Percentiles rank a stretch among this genome's conserved stretches.
Conservation (phyloP, 257 asterid genomes). For the Solanum lycopersicoides region DNA sequence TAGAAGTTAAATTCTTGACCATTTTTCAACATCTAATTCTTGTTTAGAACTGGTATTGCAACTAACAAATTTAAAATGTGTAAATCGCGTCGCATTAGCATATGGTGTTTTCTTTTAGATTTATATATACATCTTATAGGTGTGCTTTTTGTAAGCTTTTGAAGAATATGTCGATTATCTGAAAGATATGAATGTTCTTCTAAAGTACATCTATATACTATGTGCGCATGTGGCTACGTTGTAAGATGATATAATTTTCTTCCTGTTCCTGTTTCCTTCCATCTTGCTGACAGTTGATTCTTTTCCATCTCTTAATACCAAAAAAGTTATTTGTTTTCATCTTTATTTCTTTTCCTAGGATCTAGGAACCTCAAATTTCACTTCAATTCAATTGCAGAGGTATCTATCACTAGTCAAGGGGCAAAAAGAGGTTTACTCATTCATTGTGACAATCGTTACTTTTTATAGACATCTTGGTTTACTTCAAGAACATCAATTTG, state of each 20-base stretch:
- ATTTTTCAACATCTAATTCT: background rate
- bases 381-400: background rate
- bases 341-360: background rate
- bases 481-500: background rate
- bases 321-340: background rate
- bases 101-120: background rate
- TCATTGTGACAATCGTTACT: background rate
- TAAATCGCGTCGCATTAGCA: background rate
- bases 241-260: background rate
- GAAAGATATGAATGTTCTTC: background rate
- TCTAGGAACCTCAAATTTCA: background rate
- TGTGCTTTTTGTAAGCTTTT: background rate
- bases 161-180: background rate
- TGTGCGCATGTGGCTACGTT: background rate
- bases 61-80: background rate
- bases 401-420: background rate
- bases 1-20: background rate
- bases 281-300: background rate
- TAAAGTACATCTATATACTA: background rate
- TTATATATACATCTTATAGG: background rate
- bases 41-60: background rate
- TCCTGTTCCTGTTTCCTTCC: too few relatives aligned
- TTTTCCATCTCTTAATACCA: background rate
- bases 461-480: background rate
- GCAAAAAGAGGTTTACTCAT: background rate